A percentile compares a stretch with the other conserved stretches of the same genome.
These are phyloP conservation scores for Salix dunnii DNA, from an alignment of 345 rosid genomes.

Conservation along the genomic window DNA sequence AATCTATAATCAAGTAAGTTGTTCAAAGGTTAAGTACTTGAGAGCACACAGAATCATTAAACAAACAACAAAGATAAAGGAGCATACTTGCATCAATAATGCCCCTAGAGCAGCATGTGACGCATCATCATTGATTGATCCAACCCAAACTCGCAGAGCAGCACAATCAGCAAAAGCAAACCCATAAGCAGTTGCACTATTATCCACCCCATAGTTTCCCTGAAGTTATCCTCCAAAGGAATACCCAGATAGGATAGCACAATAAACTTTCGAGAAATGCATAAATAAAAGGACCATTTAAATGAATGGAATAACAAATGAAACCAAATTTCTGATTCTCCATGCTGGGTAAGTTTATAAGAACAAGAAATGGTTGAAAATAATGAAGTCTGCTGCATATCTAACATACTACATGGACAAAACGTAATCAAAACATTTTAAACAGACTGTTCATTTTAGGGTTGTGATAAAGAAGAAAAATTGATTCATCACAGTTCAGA, in stretches of 20 bases:
- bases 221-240: slow-evolving; percentile 22
- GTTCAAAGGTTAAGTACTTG: slow-evolving; percentile 17
- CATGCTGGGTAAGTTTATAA: neutral
- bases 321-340: neutral
- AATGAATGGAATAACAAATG: neutral
- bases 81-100: slow-evolving; percentile 78
- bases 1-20: slow-evolving; percentile 44
- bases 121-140: slow-evolving; percentile 68
- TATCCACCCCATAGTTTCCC: slow-evolving; percentile 46
- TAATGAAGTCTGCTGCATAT: neutral
- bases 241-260: slow-evolving; percentile 5
- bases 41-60: neutral
- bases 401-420: neutral
- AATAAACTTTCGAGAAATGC: slow-evolving; percentile 9
- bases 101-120: slow-evolving; percentile 86
- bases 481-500: neutral
- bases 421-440: neutral
- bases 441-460: neutral
- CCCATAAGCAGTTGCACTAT: slow-evolving; percentile 57
- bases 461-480: neutral
- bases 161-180: slow-evolving; percentile 98
- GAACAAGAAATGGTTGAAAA: neutral
- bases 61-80: slow-evolving; percentile 13
- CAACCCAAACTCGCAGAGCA: slow-evolving; percentile 84
- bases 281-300: neutral